A percentile compares a stretch with the other conserved stretches of the same genome.
phyloP scores from a whole-genome alignment of 495 filamentous ascomycete genomes.

The Aspergillus heteromorphus region DNA sequence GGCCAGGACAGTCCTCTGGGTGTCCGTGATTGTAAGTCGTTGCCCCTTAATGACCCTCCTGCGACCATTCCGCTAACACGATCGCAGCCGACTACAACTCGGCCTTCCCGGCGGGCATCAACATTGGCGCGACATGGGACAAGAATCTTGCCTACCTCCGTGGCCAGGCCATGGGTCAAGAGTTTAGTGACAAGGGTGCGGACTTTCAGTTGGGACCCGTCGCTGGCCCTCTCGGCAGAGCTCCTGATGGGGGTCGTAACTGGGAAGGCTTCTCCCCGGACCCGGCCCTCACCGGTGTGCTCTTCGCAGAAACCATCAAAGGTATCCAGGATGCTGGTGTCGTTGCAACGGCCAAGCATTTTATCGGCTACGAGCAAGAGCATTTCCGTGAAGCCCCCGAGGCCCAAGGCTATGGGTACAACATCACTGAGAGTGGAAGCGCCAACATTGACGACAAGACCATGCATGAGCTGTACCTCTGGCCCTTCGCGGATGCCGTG shows the following conservation, averaged over 20 bases:
- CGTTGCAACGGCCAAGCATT: constrained; percentile 81
- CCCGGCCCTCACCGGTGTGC: constrained; percentile 68
- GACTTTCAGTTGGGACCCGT: constrained; percentile 87
- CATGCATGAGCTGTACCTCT: constrained; percentile 92
- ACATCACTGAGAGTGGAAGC: constrained; percentile 61
- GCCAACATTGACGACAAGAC: constrained; percentile 90
- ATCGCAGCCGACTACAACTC: constrained; percentile 64
- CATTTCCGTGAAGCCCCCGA: constrained; percentile 78
- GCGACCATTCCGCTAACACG: constrained; percentile 5
- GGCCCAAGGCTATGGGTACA: constrained; percentile 54
- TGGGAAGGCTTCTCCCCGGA: constrained; percentile 74
- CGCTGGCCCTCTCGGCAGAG: constrained; percentile 74
- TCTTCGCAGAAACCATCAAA: constrained; percentile 67
- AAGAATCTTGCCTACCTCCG: constrained; percentile 64
- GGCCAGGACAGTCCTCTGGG: constrained; percentile 89
- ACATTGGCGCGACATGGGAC: constrained; percentile 77
- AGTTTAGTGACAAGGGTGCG: constrained; percentile 76
- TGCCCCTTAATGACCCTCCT: background rate
- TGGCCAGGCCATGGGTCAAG: constrained; percentile 73
- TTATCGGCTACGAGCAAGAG: constrained; percentile 67
- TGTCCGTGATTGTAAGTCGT: constrained; percentile 57
- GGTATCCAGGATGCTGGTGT: constrained; percentile 80
- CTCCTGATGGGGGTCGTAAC: constrained; percentile 77
- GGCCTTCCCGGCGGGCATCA: constrained; percentile 76
- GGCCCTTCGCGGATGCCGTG: constrained; percentile 75